phyloP scores from a whole-genome alignment of 108 stramenopile genomes.

The Discostella stelligeroides region DNA sequence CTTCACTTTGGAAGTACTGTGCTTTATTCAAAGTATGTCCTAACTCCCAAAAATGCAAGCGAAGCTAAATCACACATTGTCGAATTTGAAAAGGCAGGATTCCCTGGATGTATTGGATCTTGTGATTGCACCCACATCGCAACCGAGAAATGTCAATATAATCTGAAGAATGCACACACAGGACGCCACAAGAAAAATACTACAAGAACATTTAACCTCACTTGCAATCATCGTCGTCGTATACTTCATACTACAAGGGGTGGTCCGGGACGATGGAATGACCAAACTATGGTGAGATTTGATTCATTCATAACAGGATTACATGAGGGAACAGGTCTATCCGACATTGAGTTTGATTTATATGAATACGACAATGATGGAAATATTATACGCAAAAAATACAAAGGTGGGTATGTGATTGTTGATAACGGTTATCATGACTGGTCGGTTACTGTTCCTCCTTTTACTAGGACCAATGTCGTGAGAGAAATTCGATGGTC shows the following conservation, averaged over 20 bases:
- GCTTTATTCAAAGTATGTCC: neutral
- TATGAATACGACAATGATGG: neutral
- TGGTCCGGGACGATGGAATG: slow-evolving; percentile 12
- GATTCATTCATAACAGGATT: slow-evolving; percentile 3
- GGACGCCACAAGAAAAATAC: neutral
- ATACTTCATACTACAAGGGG: slow-evolving; percentile 11
- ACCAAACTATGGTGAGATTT: too few relatives aligned
- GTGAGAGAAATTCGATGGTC: slow-evolving; percentile 12
- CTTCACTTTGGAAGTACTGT: slow-evolving; percentile 10
- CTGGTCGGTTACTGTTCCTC: slow-evolving; percentile 38
- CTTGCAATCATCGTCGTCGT: neutral
- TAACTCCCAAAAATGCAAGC: neutral
- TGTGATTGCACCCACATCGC: slow-evolving; percentile 8
- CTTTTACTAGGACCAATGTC: slow-evolving; percentile 12
- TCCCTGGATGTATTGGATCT: slow-evolving; percentile 9
- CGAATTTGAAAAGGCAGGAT: slow-evolving; percentile 8
- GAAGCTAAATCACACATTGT: neutral
- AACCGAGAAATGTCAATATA: slow-evolving; percentile 6
- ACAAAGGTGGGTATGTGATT: slow-evolving; percentile 28
- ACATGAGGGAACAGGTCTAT: neutral
- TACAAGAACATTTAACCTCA: neutral
- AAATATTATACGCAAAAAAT: neutral
- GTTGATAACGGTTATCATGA: slow-evolving; percentile 48
- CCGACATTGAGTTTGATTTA: slow-evolving; percentile 10
- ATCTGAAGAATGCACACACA: neutral